Percentiles rank a stretch among this genome's conserved stretches.
These are phyloP conservation scores for Trypanosomatidae sp. DNA, from an alignment of 208 protist genomes.

Conservation along the genomic window DNA sequence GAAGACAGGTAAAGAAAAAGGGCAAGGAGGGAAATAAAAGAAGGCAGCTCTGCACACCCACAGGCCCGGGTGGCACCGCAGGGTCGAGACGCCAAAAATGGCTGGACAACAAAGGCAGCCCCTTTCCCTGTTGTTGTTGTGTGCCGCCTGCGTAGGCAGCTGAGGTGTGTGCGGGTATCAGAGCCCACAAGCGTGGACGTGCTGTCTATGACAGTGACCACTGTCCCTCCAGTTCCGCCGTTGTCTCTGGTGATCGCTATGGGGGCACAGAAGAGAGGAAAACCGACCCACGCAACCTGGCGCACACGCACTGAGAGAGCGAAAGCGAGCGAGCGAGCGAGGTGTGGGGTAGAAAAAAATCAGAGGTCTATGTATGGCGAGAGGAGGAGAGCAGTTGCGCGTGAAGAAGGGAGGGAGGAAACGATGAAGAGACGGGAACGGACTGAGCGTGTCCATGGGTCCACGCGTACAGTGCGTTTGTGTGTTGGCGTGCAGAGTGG, in stretches of 20 bases:
- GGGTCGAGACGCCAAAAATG: neutral
- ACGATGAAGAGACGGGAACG: neutral
- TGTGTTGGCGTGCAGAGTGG: neutral
- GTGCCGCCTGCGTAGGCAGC: neutral
- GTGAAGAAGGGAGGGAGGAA: neutral
- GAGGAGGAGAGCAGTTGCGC: neutral
- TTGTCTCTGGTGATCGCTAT: neutral
- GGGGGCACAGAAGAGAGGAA: neutral
- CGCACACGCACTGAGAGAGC: neutral
- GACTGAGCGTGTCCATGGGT: neutral
- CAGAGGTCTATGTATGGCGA: neutral
- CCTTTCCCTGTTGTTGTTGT: neutral
- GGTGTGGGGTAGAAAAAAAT: neutral
- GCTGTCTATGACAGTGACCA: neutral
- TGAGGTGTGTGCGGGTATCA: neutral
- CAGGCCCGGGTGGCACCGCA: neutral
- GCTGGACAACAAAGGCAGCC: neutral
- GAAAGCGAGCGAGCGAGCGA: neutral
- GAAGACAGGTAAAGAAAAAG: conserved; percentile 7
- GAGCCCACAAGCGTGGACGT: neutral
- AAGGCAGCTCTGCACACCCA: neutral
- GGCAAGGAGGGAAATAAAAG: no score
- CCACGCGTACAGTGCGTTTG: neutral
- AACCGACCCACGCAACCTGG: neutral
- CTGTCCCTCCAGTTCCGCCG: neutral